Conservation (phyloP, 176 grass and related monocot species). For the Chrysopogon serrulatus region DNA sequence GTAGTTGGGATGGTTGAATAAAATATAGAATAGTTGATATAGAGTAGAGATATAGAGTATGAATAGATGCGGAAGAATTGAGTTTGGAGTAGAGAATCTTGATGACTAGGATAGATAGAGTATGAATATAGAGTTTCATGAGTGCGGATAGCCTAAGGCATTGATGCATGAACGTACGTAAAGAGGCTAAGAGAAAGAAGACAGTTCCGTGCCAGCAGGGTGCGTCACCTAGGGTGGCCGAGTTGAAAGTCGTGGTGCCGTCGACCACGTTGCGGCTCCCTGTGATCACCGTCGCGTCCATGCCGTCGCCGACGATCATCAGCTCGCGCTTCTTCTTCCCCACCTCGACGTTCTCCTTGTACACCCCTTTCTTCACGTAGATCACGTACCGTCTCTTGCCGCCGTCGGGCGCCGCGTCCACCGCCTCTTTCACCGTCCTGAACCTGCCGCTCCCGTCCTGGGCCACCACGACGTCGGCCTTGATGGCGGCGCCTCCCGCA, state of each 20-base stretch:
- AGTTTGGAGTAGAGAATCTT: too few relatives aligned
- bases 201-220: not conserved
- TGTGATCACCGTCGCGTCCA: slow-evolving; percentile 56
- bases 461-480: slow-evolving; percentile 52
- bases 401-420: slow-evolving; percentile 41
- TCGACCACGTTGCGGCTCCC: slow-evolving; percentile 57
- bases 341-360: slow-evolving; percentile 50
- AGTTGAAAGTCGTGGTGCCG: slow-evolving; percentile 54
- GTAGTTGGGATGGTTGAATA: too few relatives aligned
- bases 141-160: too few relatives aligned
- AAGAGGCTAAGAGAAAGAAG: not conserved
- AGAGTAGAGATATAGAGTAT: too few relatives aligned
- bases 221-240: slow-evolving; percentile 50
- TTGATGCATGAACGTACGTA: not conserved
- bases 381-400: slow-evolving; percentile 48
- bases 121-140: too few relatives aligned
- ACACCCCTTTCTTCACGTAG: slow-evolving; percentile 56
- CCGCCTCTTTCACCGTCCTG: slow-evolving; percentile 46
- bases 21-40: too few relatives aligned
- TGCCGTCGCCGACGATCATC: slow-evolving; percentile 62
- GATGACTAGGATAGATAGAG: too few relatives aligned
- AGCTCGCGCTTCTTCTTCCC: slow-evolving; percentile 52
- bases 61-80: too few relatives aligned
- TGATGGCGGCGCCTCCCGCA: not conserved
- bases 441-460: slow-evolving; percentile 54